phyloP scores from a whole-genome alignment of 768 basidiomycete genomes.

The Cystoderma amianthinum region DNA sequence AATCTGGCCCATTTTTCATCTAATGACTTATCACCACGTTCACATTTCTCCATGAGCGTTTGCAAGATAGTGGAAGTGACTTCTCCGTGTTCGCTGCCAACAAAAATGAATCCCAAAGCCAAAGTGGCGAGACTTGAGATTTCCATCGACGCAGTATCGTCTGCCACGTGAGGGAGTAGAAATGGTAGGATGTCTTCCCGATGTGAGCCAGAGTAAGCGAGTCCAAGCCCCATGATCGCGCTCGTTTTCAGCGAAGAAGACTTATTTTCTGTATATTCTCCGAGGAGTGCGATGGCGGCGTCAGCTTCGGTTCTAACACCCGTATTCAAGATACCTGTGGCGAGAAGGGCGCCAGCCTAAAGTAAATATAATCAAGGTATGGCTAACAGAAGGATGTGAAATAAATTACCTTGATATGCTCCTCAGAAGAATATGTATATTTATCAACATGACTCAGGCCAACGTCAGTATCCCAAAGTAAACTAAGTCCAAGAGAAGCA shows the following conservation, averaged over 20 bases:
- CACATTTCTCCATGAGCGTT: slow-evolving; percentile 76
- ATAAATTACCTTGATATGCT: slow-evolving; percentile 76
- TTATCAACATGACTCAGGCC: slow-evolving; percentile 95
- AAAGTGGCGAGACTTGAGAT: slow-evolving; percentile 81
- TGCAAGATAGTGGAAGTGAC: slow-evolving; percentile 86
- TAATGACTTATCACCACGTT: slow-evolving; percentile 60
- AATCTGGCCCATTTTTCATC: slow-evolving; percentile 94
- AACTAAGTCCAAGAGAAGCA: slow-evolving; percentile 86
- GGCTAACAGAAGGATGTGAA: no score
- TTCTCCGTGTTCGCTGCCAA: slow-evolving; percentile 93
- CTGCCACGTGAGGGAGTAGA: slow-evolving; percentile 77
- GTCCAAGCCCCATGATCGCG: slow-evolving; percentile 87
- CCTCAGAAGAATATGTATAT: slow-evolving; percentile 94
- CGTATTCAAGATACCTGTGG: slow-evolving; percentile 87
- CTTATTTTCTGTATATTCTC: slow-evolving; percentile 85
- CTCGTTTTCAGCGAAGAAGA: slow-evolving; percentile 78
- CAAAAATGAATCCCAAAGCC: slow-evolving; percentile 90
- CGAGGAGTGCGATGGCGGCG: slow-evolving; percentile 83
- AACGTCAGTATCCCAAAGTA: slow-evolving; percentile 94
- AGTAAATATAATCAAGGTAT: not conserved
- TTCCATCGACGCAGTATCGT: slow-evolving; percentile 83
- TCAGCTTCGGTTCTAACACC: slow-evolving; percentile 91
- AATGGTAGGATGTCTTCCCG: slow-evolving; percentile 75
- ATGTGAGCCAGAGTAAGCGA: slow-evolving; percentile 93
- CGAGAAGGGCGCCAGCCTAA: slow-evolving; percentile 88